Base-by-base conservation (phyloP, 352 stramenopile species). In the Elongisporangium prolatum region DNA sequence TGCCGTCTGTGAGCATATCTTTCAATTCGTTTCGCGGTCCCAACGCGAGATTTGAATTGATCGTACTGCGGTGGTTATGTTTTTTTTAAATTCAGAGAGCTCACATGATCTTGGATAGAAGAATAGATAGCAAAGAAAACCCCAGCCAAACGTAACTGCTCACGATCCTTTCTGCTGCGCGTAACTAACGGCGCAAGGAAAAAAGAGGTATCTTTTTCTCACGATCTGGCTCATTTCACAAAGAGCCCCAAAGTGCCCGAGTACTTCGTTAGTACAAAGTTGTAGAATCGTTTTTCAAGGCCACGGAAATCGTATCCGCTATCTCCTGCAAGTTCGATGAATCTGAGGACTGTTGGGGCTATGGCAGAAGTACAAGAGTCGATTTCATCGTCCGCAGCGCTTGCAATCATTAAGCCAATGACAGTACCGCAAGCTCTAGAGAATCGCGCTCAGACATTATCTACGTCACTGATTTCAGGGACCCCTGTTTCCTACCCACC, bases 221-320 rank as follows among this genome's bases (percentile, higher is more conserved):
- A 44, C 25, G 38, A 38, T 52, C 4, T 21, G 48, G 55, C 59
- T 75, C 69, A 80, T 64, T 80, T 75, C 63, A 44, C 34, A 44
- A 44, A 44, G 34, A 44, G 34, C 3, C 34, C 10, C 7, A 13
- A 44, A 16, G 34, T 44, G 34, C 34, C 17, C 34, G 34, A 1
- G 34, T 44, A 13, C 11, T 44, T 9, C 34, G 10, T 44, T 44
- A 44, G 14, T 17, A 17, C 34, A 17, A 44, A 44, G 34, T 17
- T 17, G 11, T 44, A 44, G 11, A 44, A 17, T 17, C 10, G 34
- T 44, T 44, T 13, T 7, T 44, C 34, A 44, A 44, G 34, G 11
- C 11, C 34, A 44, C 34, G 34, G 34, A 4, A 2, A 4, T 5
- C 34, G 9, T 17, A 44, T 44, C 34, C 14, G 10, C 34, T 11